phyloP scores from a whole-genome alignment of 2,329 filamentous ascomycete species.

The Xylaria digitata region DNA sequence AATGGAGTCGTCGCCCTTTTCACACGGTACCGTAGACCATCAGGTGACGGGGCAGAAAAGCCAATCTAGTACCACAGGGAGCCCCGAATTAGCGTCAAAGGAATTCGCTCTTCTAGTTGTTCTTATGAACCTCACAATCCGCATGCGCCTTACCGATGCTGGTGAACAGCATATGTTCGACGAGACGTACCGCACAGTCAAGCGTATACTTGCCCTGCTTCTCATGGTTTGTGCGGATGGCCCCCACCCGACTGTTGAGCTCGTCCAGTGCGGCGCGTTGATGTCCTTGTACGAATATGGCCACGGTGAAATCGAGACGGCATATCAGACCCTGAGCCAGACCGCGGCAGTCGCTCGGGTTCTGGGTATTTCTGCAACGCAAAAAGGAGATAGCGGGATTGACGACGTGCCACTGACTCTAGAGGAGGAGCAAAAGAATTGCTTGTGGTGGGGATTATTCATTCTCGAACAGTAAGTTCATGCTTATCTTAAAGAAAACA shows the following conservation, averaged over 20 bases:
- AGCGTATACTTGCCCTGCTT: constrained; percentile 53
- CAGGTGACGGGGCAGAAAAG: constrained; percentile 30
- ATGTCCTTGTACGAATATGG: constrained; percentile 59
- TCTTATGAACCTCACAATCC: constrained; percentile 57
- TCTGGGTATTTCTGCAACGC: constrained; percentile 53
- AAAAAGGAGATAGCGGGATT: constrained; percentile 49
- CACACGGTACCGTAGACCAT: constrained; percentile 35
- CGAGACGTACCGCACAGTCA: constrained; percentile 54
- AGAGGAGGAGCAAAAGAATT: constrained; percentile 51
- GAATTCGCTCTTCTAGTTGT: constrained; percentile 55
- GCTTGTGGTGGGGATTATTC: constrained; percentile 58
- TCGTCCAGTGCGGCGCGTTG: constrained; percentile 56
- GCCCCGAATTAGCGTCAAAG: constrained; percentile 40
- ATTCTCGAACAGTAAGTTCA: constrained; percentile 57
- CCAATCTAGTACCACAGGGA: constrained; percentile 25
- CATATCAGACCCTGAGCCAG: constrained; percentile 58
- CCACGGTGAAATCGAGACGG: constrained; percentile 56
- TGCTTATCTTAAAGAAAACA: background rate
- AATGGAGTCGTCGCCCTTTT: constrained; percentile 39
- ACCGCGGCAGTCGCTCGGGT: constrained; percentile 53
- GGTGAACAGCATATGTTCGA: constrained; percentile 55
- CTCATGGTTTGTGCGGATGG: constrained; percentile 50
- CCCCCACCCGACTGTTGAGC: constrained; percentile 52
- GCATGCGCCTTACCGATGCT: constrained; percentile 53
- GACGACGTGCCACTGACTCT: constrained; percentile 35